A percentile compares a stretch with the other conserved stretches of the same genome.
These are phyloP conservation scores for Basidiobolus heterosporus DNA, from an alignment of 371 early-diverging fungal species.

Conservation along the genomic window DNA sequence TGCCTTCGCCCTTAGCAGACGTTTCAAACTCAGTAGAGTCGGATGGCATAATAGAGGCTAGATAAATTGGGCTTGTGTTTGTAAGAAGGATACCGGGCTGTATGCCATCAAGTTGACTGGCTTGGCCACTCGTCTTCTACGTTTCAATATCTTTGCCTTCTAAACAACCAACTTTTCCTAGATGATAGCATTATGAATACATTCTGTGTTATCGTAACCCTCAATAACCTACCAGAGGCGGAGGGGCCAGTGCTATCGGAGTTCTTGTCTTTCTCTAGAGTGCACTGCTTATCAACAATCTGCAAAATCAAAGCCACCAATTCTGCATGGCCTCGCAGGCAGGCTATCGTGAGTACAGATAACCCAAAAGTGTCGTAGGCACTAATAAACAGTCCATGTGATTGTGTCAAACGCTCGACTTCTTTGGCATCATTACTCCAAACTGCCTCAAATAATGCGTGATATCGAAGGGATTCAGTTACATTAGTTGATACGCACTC, in stretches of 20 bases:
- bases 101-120: constrained; percentile 1
- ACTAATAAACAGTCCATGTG: background rate
- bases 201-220: background rate
- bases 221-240: background rate
- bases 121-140: background rate
- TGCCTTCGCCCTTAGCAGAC: too few relatives aligned
- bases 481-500: background rate
- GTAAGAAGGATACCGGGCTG: too few relatives aligned
- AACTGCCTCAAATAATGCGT: constrained; percentile 5
- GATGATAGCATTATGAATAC: background rate
- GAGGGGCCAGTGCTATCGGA: background rate
- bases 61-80: too few relatives aligned
- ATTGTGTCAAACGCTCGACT: background rate
- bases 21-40: too few relatives aligned
- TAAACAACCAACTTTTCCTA: background rate
- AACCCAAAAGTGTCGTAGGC: background rate
- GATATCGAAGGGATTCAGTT: background rate
- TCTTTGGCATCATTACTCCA: constrained; percentile 2
- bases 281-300: constrained; percentile 1
- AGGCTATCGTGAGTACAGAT: constrained; percentile 1
- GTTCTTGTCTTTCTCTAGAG: background rate
- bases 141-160: background rate
- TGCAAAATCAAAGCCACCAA: constrained; percentile 3
- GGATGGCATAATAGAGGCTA: too few relatives aligned
- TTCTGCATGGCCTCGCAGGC: background rate